A percentile compares a stretch with the other conserved stretches of the same genome.
Conservation (phyloP, 139 green algal species). For the Mychonastes homosphaera region DNA sequence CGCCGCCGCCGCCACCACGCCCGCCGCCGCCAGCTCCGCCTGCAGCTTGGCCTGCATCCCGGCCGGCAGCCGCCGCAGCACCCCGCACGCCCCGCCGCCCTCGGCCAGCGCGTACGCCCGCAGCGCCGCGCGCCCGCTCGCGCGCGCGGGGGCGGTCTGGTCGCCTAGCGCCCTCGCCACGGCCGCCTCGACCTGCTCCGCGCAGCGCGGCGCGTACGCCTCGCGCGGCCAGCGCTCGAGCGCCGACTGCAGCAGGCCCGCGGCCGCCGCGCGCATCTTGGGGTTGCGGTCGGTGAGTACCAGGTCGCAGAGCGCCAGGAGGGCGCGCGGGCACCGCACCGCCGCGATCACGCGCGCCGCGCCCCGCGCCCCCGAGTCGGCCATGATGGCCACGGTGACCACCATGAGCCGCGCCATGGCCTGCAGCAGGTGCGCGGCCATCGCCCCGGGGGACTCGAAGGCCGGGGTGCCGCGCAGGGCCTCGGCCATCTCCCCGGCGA, state of each 20-base stretch:
- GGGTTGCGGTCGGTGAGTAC: not conserved
- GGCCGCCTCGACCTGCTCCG: slow-evolving; percentile 36
- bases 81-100: slow-evolving; percentile 19
- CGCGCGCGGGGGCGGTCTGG: slow-evolving; percentile 30
- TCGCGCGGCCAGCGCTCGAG: slow-evolving; percentile 40
- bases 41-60: slow-evolving; percentile 40
- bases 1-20: not conserved
- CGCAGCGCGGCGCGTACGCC: slow-evolving; percentile 17
- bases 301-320: too few relatives aligned
- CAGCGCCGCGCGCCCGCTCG: slow-evolving; percentile 28
- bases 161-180: slow-evolving; percentile 34
- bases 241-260: slow-evolving; percentile 2
- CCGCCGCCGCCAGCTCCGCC: not conserved
- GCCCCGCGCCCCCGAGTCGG: not conserved
- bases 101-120: slow-evolving; percentile 28
- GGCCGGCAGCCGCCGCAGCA: slow-evolving; percentile 33
- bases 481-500: slow-evolving; percentile 42
- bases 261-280: not conserved
- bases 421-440: slow-evolving; percentile 58
- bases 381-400: too few relatives aligned
- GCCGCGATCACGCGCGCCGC: not conserved
- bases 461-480: slow-evolving; percentile 30
- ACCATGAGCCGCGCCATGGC: not conserved
- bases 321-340: not conserved
- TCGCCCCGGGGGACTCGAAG: slow-evolving; percentile 40